Evolutionary conservation across 768 basidiomycete genomes (phyloP), one percentile per base, ranked within the genome.

Genomic region (Amanita muscaria): DNA sequence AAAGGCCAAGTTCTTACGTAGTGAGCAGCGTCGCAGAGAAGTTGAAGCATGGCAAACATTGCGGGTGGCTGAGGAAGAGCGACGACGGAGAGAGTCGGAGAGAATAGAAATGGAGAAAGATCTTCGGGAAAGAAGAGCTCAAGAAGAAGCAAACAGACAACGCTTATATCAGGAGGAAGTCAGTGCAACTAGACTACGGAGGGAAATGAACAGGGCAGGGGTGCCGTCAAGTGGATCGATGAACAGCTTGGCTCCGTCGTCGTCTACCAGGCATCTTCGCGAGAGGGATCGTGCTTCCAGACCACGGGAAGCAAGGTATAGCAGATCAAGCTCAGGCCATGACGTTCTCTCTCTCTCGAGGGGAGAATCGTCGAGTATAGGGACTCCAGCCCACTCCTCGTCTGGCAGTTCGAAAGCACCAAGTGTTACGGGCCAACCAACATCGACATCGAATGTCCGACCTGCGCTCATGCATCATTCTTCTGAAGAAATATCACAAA

Each of bases 1-100:
- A 61, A 83, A 83, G 64, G 79, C 78, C 34, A 72, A 62, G 34
- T 83, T 85, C 53, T 65, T 86, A 53, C 72, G 68, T 35, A 70
- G 71, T 58, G 76, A 83, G 53, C 73, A 74, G 50, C 68, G 76
- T 49, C 69, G 68, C 44, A 72, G 80, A 22, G 62, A 64, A 29
- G 61, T 65, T 39, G 73, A 74, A 52, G 68, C 68, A 25, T 75
- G 75, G 51, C 69, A 69, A 27, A 73, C 69, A 33, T 70, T 73
- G 53, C 67, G 72, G 34, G 63, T 60, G 49, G 59, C 54, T 40
- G 65, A 72, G 49, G 71, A 72, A 34, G 66, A 65, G 42, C 72
- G 72, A 47, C 58, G 63, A 43, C 63, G 59, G 33, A 56, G 58
- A 40, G 66, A 68, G 58, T 73, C 76, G 49, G 62, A 55, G 62